Evolutionary conservation across 805 yeast species (phyloP).

Genomic region (Candida wancherniae): DNA sequence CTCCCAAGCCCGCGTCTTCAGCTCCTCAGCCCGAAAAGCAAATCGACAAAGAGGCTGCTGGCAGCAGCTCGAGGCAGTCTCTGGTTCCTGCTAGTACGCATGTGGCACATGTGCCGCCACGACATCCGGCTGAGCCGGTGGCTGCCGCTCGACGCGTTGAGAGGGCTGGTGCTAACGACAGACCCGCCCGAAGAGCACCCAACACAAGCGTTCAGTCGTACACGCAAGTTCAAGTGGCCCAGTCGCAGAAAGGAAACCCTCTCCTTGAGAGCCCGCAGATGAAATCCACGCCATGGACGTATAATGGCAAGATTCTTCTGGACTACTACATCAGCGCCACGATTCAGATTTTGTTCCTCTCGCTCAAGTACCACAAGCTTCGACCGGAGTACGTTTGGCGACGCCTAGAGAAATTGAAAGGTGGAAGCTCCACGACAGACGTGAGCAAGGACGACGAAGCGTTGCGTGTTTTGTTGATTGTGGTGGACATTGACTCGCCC

Average conservation of each 20-base stretch:
- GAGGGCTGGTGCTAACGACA: not conserved
- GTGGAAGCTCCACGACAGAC: conserved; percentile 23
- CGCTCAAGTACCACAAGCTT: conserved; percentile 68
- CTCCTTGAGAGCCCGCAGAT: conserved; percentile 46
- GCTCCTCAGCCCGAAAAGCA: not conserved
- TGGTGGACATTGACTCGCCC: conserved; percentile 61
- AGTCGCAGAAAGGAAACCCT: conserved; percentile 72
- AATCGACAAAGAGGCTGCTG: not conserved
- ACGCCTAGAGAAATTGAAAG: conserved; percentile 41
- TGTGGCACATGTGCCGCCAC: not conserved
- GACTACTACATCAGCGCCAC: conserved; percentile 63
- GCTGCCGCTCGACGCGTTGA: not conserved
- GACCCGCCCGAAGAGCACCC: conserved; percentile 3
- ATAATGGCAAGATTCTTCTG: conserved; percentile 45
- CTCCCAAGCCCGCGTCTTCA: conserved; percentile 1
- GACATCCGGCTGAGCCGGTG: not conserved
- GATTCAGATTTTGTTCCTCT: conserved; percentile 55
- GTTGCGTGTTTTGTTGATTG: conserved; percentile 52
- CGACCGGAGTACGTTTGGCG: conserved; percentile 71
- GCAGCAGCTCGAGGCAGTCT: not conserved
- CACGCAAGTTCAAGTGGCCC: conserved; percentile 49
- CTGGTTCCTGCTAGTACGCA: not conserved
- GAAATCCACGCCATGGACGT: conserved; percentile 51
- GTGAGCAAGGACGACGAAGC: conserved; percentile 34
- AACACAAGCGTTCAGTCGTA: conserved; percentile 11